These are phyloP conservation scores for Castanea sativa DNA, from an alignment of 306 rosid genomes.

Conservation along the genomic window DNA sequence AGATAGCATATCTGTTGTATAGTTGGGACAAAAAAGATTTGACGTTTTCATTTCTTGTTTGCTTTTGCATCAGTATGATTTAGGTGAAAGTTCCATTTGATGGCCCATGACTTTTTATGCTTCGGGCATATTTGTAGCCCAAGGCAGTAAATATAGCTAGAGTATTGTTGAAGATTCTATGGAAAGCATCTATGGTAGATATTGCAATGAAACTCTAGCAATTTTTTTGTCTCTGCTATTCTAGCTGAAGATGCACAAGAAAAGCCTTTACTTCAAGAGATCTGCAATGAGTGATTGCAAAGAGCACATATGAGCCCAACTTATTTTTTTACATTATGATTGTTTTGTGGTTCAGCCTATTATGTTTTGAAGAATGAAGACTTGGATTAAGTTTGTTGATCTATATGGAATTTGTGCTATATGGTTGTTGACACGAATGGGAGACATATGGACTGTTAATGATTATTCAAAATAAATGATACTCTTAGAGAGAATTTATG, in stretches of 20 bases:
- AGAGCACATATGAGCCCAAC: not conserved
- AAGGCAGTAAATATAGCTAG: not conserved
- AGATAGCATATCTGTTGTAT: not conserved
- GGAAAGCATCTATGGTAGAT: not conserved
- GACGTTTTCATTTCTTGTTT: not conserved
- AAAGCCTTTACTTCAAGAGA: not conserved
- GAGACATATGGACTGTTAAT: not conserved
- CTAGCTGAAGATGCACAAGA: not conserved
- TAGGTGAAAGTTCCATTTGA: not conserved
- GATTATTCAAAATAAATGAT: not conserved
- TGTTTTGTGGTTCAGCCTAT: not conserved
- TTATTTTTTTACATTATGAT: not conserved
- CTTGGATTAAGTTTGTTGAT: not conserved
- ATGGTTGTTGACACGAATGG: not conserved
- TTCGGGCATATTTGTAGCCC: not conserved
- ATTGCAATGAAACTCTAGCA: not conserved
- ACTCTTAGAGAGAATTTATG: not conserved
- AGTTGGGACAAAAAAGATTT: not conserved
- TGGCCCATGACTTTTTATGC: not conserved
- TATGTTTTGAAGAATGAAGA: not conserved
- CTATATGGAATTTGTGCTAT: not conserved
- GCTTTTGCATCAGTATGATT: not conserved
- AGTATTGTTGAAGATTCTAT: not conserved
- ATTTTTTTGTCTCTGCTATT: not conserved
- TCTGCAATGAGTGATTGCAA: not conserved